Conservation (phyloP, 768 basidiomycete genomes). For the Tephrocybe rancida region DNA sequence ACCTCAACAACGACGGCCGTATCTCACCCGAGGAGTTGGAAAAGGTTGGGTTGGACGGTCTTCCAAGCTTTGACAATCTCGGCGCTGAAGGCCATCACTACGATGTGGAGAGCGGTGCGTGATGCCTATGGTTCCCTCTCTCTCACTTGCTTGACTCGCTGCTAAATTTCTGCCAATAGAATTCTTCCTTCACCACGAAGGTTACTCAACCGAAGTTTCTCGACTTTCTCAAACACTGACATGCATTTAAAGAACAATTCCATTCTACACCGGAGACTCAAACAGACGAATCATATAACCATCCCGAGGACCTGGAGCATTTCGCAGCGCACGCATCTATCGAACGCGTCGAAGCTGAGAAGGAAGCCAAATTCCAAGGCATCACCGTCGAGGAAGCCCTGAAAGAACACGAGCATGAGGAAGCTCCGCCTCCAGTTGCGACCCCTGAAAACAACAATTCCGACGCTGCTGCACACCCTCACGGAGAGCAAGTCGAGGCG, state of each 20-base stretch:
- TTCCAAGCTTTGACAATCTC: conserved; percentile 82
- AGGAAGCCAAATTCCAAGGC: conserved; percentile 85
- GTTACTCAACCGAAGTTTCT: conserved; percentile 34
- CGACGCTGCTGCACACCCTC: conserved; percentile 28
- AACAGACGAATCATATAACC: conserved; percentile 91
- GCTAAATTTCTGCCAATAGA: conserved; percentile 42
- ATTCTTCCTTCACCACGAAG: conserved; percentile 98
- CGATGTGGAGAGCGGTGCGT: conserved; percentile 85
- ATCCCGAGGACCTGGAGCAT: conserved; percentile 93
- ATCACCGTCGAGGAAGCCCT: conserved; percentile 75
- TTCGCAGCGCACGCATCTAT: conserved; percentile 88
- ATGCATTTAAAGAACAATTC: conserved; percentile 64
- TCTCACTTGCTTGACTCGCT: neutral
- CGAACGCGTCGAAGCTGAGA: conserved; percentile 80
- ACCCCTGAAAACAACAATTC: conserved; percentile 5
- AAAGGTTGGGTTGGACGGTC: conserved; percentile 67
- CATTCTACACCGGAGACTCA: conserved; percentile 98
- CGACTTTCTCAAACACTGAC: neutral
- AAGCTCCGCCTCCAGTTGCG: conserved; percentile 13
- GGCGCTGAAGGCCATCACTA: conserved; percentile 95
- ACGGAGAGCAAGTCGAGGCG: conserved; percentile 34
- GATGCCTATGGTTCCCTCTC: neutral
- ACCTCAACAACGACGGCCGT: conserved; percentile 74
- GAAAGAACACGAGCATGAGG: conserved; percentile 45
- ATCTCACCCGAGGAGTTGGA: conserved; percentile 73